Percentiles rank a stretch among this genome's conserved stretches.
Evolutionary conservation across 495 filamentous ascomycete genomes (phyloP).

Genomic region (Tetracladium setigerum): DNA sequence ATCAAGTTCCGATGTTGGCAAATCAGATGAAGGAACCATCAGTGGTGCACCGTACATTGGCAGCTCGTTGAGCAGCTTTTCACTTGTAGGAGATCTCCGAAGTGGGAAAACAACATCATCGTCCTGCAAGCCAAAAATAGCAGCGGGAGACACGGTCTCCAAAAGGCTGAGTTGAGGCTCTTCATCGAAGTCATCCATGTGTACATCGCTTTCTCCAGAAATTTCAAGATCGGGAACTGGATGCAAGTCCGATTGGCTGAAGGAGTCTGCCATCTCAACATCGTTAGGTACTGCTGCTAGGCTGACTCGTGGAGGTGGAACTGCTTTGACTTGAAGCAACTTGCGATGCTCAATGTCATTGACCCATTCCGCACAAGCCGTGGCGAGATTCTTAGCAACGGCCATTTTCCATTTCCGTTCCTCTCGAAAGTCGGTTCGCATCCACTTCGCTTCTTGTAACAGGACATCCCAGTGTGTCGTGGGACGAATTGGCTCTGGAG

Average conservation of each 20-base stretch:
- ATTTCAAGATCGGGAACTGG: constrained; percentile 66
- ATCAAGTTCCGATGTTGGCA: constrained; percentile 46
- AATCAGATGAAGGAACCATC: constrained; percentile 44
- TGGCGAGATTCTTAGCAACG: constrained; percentile 65
- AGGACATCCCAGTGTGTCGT: constrained; percentile 77
- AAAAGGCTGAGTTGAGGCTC: constrained; percentile 33
- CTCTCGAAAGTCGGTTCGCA: constrained; percentile 90
- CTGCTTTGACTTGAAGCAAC: constrained; percentile 56
- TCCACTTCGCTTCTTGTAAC: constrained; percentile 90
- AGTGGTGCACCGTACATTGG: constrained; percentile 68
- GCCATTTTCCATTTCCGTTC: constrained; percentile 91
- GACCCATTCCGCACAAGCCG: constrained; percentile 76
- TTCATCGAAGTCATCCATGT: constrained; percentile 35
- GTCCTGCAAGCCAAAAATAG: constrained; percentile 72
- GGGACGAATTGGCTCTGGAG: constrained; percentile 67
- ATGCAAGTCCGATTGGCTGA: constrained; percentile 32
- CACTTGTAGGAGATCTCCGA: constrained; percentile 63
- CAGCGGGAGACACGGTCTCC: constrained; percentile 54
- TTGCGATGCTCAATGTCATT: constrained; percentile 52
- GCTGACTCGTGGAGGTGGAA: constrained; percentile 11
- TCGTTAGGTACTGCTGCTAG: constrained; percentile 9
- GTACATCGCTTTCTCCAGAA: constrained; percentile 44
- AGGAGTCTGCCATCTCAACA: constrained; percentile 20
- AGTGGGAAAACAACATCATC: constrained; percentile 78
- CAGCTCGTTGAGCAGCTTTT: constrained; percentile 79